Conservation (phyloP, 2,329 filamentous ascomycete genomes). For the Fusarium protoensiforme region DNA sequence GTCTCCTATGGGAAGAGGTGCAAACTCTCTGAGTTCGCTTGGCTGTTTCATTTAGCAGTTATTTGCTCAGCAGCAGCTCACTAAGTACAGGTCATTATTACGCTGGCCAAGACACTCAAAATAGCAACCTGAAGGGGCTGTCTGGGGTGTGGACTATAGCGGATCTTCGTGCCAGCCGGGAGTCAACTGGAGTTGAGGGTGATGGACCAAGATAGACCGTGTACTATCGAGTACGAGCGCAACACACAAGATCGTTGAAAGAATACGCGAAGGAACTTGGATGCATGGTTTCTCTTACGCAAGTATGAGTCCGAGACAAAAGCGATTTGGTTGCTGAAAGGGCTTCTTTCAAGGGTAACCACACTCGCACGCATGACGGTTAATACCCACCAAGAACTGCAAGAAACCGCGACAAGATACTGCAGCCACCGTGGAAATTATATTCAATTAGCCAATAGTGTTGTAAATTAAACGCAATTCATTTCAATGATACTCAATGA, state of each 20-base stretch:
- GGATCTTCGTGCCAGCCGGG: not conserved
- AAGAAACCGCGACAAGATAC: not conserved
- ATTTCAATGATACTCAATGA: not conserved
- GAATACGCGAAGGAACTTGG: not conserved
- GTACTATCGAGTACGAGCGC: not conserved
- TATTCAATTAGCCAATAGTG: not conserved
- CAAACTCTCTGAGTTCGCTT: not conserved
- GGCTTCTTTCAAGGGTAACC: not conserved
- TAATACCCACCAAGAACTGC: not conserved
- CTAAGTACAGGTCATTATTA: not conserved
- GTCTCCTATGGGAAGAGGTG: not conserved
- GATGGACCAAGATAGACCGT: not conserved
- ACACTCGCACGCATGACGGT: not conserved
- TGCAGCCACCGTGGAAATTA: no score
- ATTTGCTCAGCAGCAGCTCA: not conserved
- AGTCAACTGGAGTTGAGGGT: not conserved
- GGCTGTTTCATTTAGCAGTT: not conserved
- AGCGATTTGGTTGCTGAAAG: not conserved
- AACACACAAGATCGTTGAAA: not conserved
- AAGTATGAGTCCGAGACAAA: not conserved
- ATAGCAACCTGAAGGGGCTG: not conserved
- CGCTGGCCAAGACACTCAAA: not conserved
- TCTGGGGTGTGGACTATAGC: not conserved
- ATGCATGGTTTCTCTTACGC: not conserved
- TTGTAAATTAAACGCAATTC: not conserved